phyloP scores from a whole-genome alignment of 2,329 filamentous ascomycete genomes.

The Neofusicoccum parvum region DNA sequence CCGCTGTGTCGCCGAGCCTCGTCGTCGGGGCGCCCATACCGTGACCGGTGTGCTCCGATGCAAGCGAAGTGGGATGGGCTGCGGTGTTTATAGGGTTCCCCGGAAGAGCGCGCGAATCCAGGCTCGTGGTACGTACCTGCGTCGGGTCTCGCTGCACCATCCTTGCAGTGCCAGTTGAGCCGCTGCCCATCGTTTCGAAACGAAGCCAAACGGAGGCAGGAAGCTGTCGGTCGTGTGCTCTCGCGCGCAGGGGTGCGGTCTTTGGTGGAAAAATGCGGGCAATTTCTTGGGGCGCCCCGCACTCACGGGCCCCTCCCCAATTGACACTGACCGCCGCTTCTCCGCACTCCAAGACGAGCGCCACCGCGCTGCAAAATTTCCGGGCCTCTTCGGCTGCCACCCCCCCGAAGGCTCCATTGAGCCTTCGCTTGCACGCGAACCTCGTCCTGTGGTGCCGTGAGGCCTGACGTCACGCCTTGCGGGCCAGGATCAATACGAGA shows the following conservation, averaged over 20 bases:
- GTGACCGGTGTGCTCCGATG: too few relatives aligned
- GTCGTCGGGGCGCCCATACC: too few relatives aligned
- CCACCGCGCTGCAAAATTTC: not conserved
- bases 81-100: not conserved
- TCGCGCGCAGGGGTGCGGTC: not conserved
- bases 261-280: slow-evolving; percentile 7
- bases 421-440: not conserved
- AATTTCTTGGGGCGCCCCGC: not conserved
- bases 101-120: not conserved
- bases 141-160: not conserved
- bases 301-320: not conserved
- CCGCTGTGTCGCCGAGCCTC: too few relatives aligned
- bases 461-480: not conserved
- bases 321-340: not conserved
- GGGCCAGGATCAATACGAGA: not conserved
- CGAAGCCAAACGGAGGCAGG: not conserved
- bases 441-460: not conserved
- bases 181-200: not conserved
- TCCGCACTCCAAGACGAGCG: not conserved
- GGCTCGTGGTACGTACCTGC: not conserved
- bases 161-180: not conserved
- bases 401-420: not conserved
- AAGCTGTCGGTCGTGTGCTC: too few relatives aligned
- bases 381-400: not conserved
- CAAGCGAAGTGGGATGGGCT: too few relatives aligned